Base-by-base conservation (phyloP, 345 rosid species). In the Euphorbia peplus region DNA sequence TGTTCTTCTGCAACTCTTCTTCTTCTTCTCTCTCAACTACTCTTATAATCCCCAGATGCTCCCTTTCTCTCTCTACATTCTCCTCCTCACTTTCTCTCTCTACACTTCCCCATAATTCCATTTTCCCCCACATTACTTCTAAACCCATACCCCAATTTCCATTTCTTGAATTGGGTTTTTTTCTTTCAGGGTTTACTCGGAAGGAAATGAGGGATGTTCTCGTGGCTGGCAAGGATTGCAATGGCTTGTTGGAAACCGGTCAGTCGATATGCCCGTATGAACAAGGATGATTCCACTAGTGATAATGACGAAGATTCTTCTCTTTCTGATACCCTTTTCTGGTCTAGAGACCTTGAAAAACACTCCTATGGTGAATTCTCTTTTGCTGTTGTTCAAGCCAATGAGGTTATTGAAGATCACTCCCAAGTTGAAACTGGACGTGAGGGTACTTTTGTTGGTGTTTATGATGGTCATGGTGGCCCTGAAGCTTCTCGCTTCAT, bases 381-480 rank as follows among this genome's bases (percentile, higher is more conserved):
- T 30, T 88, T 84, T 70, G 86, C 96, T 15, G 88, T 88, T 0
- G 95, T 87, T 58, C 98, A 90, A 79, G 96, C 98, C 71, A 95
- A 91, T 74, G 96, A 83, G 66, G 82, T 81, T 44, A 80, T 90
- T 37, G 99, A 95, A 47, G 99, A 95, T 74, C 92, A 95, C 39
- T 86, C 95, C 70, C 97, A 88, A 70, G 96, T 93, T 13, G 97
- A 93, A 77, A 86, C 76, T 8, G 92, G 89, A 12, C 69, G 76
- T 26, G 88, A 79, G 19, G 87, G 89, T 46, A 85, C 85, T 26
- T 91, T 93, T 67, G 82, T 91, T 47, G 97, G 98, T 10, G 92
- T 93, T 56, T 89, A 89, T 59, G 98, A 93, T 70, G 98, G 98
- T 4, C 99, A 95, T 72, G 99, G 99, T 19, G 99, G 99, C 25